phyloP scores from a whole-genome alignment of 2,329 filamentous ascomycete genomes.

The Aspergillus felis region DNA sequence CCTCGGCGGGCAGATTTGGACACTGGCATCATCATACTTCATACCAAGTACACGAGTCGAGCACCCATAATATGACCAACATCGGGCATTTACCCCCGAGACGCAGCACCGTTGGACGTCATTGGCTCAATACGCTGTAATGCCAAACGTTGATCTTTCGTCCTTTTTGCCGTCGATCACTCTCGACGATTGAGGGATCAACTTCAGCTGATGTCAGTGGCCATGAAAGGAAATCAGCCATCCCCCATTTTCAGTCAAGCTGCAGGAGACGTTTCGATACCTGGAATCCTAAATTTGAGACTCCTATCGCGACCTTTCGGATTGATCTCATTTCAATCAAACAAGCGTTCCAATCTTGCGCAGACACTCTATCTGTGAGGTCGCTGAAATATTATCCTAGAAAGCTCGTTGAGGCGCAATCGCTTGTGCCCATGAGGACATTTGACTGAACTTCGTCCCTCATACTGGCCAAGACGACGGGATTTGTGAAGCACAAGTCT shows the following conservation, averaged over 20 bases:
- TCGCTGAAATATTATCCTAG: neutral
- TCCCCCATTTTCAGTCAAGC: neutral
- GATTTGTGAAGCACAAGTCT: neutral
- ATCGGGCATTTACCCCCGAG: neutral
- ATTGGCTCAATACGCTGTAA: neutral
- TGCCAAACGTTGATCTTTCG: neutral
- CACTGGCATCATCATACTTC: neutral
- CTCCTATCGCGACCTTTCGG: neutral
- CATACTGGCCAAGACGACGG: neutral
- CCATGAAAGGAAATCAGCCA: neutral
- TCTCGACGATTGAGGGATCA: neutral
- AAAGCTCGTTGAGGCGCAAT: too few species aligned
- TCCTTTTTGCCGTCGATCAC: neutral
- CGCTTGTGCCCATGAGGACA: too few species aligned
- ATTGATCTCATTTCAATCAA: neutral
- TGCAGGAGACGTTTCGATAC: neutral
- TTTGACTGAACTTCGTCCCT: too few species aligned
- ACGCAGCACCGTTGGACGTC: neutral
- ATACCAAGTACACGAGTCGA: neutral
- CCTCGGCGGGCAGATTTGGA: neutral
- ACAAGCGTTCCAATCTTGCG: neutral
- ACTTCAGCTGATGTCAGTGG: neutral
- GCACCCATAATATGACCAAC: neutral
- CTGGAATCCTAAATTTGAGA: neutral
- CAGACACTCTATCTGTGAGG: neutral